These are phyloP conservation scores for Rossbeevera mucosa DNA, from an alignment of 768 basidiomycete species.

Conservation along the genomic window DNA sequence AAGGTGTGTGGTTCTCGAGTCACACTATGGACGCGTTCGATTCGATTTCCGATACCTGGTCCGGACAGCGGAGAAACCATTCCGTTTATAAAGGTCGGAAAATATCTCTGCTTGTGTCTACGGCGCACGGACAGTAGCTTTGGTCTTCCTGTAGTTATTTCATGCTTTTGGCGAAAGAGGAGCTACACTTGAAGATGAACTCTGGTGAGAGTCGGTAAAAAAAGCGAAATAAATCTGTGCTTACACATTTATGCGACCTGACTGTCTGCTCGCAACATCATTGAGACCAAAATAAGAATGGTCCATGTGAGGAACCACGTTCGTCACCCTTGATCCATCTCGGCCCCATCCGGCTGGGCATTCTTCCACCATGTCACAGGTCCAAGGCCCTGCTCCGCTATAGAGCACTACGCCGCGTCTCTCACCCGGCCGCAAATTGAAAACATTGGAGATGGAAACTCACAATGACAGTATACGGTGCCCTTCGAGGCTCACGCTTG, in stretches of 20 bases:
- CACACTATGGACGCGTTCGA: not conserved
- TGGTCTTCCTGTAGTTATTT: not conserved
- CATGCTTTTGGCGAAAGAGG: not conserved
- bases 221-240: not conserved
- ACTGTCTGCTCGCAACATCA: not conserved
- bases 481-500: slow-evolving; percentile 42
- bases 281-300: not conserved
- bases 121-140: no score
- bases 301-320: not conserved
- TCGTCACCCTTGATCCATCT: slow-evolving; percentile 36
- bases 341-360: slow-evolving; percentile 38
- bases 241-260: not conserved
- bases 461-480: slow-evolving; percentile 72
- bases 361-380: slow-evolving; percentile 73
- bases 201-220: not conserved
- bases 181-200: not conserved
- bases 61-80: no score
- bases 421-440: not conserved
- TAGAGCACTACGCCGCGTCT: slow-evolving; percentile 58
- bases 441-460: slow-evolving; percentile 21
- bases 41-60: no score
- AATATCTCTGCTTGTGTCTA: not conserved
- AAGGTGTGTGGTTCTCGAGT: no score
- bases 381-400: slow-evolving; percentile 78
- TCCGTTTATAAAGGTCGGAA: no score